These are phyloP conservation scores for Aphanocladium album DNA, from an alignment of 2,329 filamentous ascomycete genomes.

Conservation along the genomic window DNA sequence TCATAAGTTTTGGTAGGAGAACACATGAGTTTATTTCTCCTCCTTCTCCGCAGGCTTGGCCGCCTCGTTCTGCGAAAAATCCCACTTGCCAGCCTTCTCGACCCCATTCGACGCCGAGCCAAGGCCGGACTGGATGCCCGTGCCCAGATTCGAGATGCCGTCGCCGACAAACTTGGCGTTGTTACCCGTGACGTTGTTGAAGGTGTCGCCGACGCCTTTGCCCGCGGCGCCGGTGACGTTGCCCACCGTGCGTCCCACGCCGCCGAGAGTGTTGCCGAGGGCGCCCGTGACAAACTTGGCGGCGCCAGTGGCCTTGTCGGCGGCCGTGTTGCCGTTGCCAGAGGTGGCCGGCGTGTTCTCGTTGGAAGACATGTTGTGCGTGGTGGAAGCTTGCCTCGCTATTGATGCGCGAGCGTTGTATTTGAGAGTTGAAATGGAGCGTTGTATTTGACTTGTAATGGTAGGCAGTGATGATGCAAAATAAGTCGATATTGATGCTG, in stretches of 20 bases:
- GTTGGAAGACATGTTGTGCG: constrained; percentile 10
- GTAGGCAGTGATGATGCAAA: no score
- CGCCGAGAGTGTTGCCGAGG: constrained; percentile 37
- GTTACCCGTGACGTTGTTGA: constrained; percentile 49
- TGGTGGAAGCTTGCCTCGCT: no score
- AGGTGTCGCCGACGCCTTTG: constrained; percentile 52
- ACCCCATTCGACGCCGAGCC: constrained; percentile 47
- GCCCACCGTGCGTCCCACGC: constrained; percentile 36
- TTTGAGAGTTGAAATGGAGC: no score
- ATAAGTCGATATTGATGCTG: no score
- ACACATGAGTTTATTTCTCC: background rate
- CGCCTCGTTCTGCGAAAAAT: constrained; percentile 20
- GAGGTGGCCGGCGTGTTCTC: constrained; percentile 18
- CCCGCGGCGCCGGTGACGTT: constrained; percentile 45
- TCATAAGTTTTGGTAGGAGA: background rate
- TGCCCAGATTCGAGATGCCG: constrained; percentile 47
- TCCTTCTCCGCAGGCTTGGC: constrained; percentile 18
- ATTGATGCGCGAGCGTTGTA: no score
- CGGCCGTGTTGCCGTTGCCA: constrained; percentile 20
- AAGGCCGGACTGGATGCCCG: constrained; percentile 48
- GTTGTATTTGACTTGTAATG: no score
- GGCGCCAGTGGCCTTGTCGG: constrained; percentile 29
- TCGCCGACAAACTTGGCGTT: constrained; percentile 51
- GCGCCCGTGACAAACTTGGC: constrained; percentile 36
- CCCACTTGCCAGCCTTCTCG: constrained; percentile 56